Evolutionary conservation across 148 eudicot genomes (phyloP).

Genomic region (Chenopodium berlandieri): DNA sequence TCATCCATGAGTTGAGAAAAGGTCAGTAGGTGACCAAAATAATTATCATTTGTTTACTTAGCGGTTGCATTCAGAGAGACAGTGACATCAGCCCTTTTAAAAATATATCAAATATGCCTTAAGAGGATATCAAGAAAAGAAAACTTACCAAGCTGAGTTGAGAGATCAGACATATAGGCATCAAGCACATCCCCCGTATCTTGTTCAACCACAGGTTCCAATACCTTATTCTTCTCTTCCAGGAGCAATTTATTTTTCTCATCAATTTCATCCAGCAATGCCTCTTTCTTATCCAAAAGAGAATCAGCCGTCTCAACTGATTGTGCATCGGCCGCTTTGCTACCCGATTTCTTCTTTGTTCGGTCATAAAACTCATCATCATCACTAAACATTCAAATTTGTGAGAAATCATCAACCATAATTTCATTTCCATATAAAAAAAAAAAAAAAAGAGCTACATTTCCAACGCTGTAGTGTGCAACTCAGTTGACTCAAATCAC

Average conservation of each 20-base stretch:
- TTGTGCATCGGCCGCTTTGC: constrained; percentile 56
- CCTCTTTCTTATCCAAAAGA: constrained; percentile 87
- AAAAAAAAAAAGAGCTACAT: neutral
- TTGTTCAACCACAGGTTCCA: constrained; percentile 36
- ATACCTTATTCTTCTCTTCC: constrained; percentile 58
- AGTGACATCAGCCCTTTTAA: neutral
- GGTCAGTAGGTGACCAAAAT: neutral
- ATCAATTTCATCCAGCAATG: constrained; percentile 63
- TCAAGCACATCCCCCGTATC: constrained; percentile 85
- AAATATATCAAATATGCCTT: neutral
- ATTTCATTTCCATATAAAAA: neutral
- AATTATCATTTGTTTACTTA: neutral
- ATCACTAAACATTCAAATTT: constrained; percentile 44
- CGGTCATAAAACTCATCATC: constrained; percentile 98
- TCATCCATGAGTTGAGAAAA: neutral
- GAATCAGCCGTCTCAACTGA: constrained; percentile 95
- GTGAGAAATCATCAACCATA: constrained; percentile 1
- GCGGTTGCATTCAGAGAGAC: neutral
- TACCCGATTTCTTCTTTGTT: constrained; percentile 57
- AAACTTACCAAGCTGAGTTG: constrained; percentile 79
- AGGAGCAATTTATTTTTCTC: constrained; percentile 56
- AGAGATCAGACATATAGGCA: constrained; percentile 87
- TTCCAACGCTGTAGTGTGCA: neutral
- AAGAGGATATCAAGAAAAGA: constrained; percentile 2
- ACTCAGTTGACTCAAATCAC: neutral